phyloP scores from a whole-genome alignment of 2,329 filamentous ascomycete genomes.

The Periglandula ipomoeae region DNA sequence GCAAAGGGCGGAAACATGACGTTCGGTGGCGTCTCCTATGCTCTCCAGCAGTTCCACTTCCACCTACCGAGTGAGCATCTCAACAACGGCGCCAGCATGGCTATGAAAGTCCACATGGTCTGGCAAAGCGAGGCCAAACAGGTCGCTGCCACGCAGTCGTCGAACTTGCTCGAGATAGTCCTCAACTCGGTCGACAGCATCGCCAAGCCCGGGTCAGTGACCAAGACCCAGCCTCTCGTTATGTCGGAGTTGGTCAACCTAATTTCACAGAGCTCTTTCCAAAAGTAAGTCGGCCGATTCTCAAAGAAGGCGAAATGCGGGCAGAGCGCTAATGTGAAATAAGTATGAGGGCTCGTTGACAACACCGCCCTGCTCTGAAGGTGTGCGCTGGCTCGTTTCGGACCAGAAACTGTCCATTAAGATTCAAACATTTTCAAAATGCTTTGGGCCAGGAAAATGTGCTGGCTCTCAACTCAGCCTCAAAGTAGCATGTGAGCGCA shows the following conservation, averaged over 20 bases:
- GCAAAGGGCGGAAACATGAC: slow-evolving; percentile 37
- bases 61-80: slow-evolving; percentile 52
- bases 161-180: slow-evolving; percentile 15
- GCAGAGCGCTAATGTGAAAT: too few relatives aligned
- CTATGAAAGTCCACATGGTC: slow-evolving; percentile 23
- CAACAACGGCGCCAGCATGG: slow-evolving; percentile 26
- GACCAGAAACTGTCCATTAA: slow-evolving; percentile 34
- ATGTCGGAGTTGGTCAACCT: slow-evolving; percentile 30
- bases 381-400: slow-evolving; percentile 43
- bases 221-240: slow-evolving; percentile 28
- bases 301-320: too few relatives aligned
- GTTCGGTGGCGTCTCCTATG: slow-evolving; percentile 29
- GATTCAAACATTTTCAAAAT: not conserved
- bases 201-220: slow-evolving; percentile 28
- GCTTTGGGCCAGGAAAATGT: too few relatives aligned
- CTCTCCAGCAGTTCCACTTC: slow-evolving; percentile 48
- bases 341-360: slow-evolving; percentile 52
- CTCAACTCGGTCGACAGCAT: slow-evolving; percentile 23
- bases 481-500: too few relatives aligned
- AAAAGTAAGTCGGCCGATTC: slow-evolving; percentile 18
- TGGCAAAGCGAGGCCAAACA: slow-evolving; percentile 13
- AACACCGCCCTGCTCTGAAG: slow-evolving; percentile 52
- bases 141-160: slow-evolving; percentile 12
- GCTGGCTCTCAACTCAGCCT: too few relatives aligned
- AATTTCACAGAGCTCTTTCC: slow-evolving; percentile 22